Evolutionary conservation across 163 green algal genomes (phyloP).

Genomic region (Scenedesmus sp.): DNA sequence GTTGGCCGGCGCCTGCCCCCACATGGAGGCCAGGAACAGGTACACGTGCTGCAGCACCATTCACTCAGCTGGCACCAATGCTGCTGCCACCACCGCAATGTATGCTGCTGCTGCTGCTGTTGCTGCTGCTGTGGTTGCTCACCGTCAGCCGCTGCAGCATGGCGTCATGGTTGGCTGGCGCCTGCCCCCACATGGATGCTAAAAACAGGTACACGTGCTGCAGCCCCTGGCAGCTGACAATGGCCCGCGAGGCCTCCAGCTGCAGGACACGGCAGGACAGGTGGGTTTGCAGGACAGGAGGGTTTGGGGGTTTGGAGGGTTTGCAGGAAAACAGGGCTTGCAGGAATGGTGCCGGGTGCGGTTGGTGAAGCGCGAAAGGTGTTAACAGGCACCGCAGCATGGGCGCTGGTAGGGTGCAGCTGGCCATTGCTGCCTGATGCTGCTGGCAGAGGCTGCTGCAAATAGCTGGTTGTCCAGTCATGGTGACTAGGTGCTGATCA

Average conservation of each 20-base stretch:
- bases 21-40: background rate
- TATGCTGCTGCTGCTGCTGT: background rate
- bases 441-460: too few species aligned
- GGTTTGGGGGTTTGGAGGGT: background rate
- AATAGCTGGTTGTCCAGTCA: too few species aligned
- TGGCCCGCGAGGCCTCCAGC: conserved; percentile 25
- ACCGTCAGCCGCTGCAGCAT: conserved; percentile 33
- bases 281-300: background rate
- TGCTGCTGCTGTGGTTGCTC: background rate
- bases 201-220: conserved; percentile 46
- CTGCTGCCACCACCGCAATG: background rate
- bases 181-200: conserved; percentile 25
- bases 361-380: too few species aligned
- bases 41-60: background rate
- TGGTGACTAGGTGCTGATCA: too few species aligned
- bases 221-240: conserved; percentile 28
- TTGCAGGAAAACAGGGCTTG: background rate
- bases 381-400: too few species aligned
- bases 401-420: too few species aligned
- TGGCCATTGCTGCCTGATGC: too few species aligned
- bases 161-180: conserved; percentile 3
- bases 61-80: background rate
- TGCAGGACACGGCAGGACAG: background rate
- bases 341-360: background rate
- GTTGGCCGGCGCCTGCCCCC: background rate